Conservation (phyloP, 225 moss, liverwort and hornwort species). For the Physcomitrellopsis africana region DNA sequence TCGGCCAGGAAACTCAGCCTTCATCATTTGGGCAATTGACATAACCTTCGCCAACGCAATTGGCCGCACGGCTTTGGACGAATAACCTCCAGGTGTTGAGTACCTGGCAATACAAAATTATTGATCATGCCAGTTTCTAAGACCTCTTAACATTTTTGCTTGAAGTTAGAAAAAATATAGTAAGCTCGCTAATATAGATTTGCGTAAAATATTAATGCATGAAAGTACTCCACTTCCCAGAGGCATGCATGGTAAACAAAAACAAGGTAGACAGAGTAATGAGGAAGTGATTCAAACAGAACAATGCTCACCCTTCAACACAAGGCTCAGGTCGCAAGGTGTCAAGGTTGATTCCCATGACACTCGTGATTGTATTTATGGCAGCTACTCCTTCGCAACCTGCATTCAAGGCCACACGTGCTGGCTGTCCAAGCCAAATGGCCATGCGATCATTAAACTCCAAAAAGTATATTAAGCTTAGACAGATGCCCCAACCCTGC, state of each 20-base stretch:
- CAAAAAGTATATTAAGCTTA: not conserved
- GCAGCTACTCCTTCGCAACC: constrained; percentile 94
- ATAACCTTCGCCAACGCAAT: constrained; percentile 82
- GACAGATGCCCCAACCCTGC: not conserved
- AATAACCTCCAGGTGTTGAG: constrained; percentile 83
- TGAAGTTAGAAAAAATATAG: not conserved
- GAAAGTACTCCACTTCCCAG: not conserved
- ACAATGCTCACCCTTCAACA: constrained; percentile 50
- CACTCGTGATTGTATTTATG: constrained; percentile 97
- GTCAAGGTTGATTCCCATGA: constrained; percentile 89
- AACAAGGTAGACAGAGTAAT: not conserved
- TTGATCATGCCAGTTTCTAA: no score
- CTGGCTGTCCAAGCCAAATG: constrained; percentile 63
- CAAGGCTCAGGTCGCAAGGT: constrained; percentile 77
- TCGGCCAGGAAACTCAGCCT: constrained; percentile 57
- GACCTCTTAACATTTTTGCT: no score
- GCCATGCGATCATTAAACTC: constrained; percentile 14
- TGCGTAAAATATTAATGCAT: constrained; percentile 5
- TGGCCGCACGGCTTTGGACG: constrained; percentile 75
- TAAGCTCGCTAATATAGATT: not conserved
- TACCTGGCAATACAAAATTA: constrained; percentile 30
- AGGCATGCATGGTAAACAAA: not conserved
- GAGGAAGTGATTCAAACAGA: not conserved
- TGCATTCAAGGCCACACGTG: constrained; percentile 64
- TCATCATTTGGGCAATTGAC: constrained; percentile 79